Evolutionary conservation across 2,329 filamentous ascomycete species (phyloP).

Genomic region (Sarocladiaceae sp.): DNA sequence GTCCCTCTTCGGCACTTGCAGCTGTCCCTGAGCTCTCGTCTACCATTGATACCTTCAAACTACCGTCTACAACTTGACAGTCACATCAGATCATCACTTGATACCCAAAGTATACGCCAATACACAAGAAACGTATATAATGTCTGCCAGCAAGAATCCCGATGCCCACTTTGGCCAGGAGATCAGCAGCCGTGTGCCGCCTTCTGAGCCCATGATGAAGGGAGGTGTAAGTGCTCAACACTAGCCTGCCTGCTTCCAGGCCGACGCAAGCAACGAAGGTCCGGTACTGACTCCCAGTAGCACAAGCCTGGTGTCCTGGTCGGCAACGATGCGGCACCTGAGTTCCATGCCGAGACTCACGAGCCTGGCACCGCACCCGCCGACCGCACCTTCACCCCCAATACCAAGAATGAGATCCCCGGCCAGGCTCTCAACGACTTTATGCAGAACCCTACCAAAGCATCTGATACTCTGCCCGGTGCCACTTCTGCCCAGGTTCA

Average conservation of each 20-base stretch:
- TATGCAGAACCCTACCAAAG: slow-evolving; percentile 19
- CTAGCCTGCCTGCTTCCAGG: not conserved
- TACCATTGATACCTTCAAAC: not conserved
- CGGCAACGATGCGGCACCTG: slow-evolving; percentile 51
- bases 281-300: slow-evolving; percentile 29
- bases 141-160: slow-evolving; percentile 40
- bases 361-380: slow-evolving; percentile 58
- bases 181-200: slow-evolving; percentile 45
- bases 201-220: slow-evolving; percentile 39
- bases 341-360: slow-evolving; percentile 57
- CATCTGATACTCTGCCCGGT: slow-evolving; percentile 33
- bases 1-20: not conserved
- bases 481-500: slow-evolving; percentile 39
- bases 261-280: not conserved
- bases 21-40: not conserved
- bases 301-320: slow-evolving; percentile 57
- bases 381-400: slow-evolving; percentile 32
- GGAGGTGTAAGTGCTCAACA: slow-evolving; percentile 12
- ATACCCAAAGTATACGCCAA: not conserved
- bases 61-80: not conserved
- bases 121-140: slow-evolving; percentile 17
- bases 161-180: slow-evolving; percentile 44
- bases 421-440: slow-evolving; percentile 25
- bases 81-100: not conserved
- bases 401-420: slow-evolving; percentile 27